These are phyloP conservation scores for Cardamine resedifolia DNA, from an alignment of 345 rosid species.

Conservation along the genomic window DNA sequence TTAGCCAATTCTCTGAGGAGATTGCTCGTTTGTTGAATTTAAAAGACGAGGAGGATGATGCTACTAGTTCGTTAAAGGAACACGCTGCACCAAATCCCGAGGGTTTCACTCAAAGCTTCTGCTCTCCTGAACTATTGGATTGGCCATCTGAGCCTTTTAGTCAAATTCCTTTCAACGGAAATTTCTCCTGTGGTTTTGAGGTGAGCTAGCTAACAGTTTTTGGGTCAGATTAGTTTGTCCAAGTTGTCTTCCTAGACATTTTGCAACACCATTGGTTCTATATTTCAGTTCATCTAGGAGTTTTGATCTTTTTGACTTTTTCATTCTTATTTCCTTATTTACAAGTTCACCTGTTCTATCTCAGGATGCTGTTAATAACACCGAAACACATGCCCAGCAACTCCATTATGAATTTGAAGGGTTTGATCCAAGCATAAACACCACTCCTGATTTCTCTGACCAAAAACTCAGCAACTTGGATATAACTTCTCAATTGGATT, in stretches of 20 bases:
- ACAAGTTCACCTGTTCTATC: constrained; percentile 17
- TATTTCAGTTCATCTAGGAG: not conserved
- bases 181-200: constrained; percentile 40
- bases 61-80: constrained; percentile 60
- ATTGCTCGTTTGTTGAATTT: constrained; percentile 57
- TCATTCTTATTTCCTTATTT: constrained; percentile 4
- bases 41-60: constrained; percentile 75
- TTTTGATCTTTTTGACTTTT: not conserved
- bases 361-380: constrained; percentile 48
- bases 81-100: constrained; percentile 46
- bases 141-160: constrained; percentile 45
- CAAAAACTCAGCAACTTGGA: constrained; percentile 40
- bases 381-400: constrained; percentile 38
- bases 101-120: constrained; percentile 40
- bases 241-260: not conserved
- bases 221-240: not conserved
- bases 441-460: constrained; percentile 40
- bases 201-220: constrained; percentile 39
- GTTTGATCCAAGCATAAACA: constrained; percentile 46
- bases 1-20: constrained; percentile 61
- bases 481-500: constrained; percentile 49
- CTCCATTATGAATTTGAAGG: constrained; percentile 40
- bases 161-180: constrained; percentile 34
- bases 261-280: constrained; percentile 9
- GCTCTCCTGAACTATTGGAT: constrained; percentile 38